Evolutionary conservation across 2,329 filamentous ascomycete species (phyloP), one percentile per base, ranked within the genome.

Genomic region (Paecilomyces formosus): DNA sequence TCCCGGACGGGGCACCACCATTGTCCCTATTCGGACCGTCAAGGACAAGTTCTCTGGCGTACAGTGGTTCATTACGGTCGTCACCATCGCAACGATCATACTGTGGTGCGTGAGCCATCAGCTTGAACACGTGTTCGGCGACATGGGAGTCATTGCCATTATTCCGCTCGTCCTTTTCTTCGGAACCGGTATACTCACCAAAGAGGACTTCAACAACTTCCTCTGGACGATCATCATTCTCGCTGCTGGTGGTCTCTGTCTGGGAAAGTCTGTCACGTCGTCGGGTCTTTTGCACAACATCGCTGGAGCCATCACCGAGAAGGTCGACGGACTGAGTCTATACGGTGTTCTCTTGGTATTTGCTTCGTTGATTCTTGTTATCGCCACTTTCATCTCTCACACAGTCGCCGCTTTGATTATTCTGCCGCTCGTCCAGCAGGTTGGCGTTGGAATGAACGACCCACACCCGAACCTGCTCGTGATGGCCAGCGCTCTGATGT

Each of bases 181-280:
- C 68, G 94, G 94, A 57, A 92, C 92, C 1, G 94, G 94, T 11
- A 93, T 97, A 64, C 81, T 99, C 31, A 97, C 92, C 54, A 99
- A 97, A 76, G 94, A 97, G 76, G 94, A 99, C 76, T 99, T 99
- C 73, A 99, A 99, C 80, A 99, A 99, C 75, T 99, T 99, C 75
- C 88, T 97, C 45, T 99, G 94, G 94, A 99, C 95, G 21, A 99
- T 99, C 75, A 97, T 99, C 75, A 97, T 99, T 68, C 87, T 99
- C 21, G 94, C 94, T 0, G 93, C 94, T 0, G 94, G 94, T 53
- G 94, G 94, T 7, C 79, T 99, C 33, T 92, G 92, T 1, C 85
- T 99, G 0, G 94, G 94, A 58, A 97, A 96, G 73, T 90, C 93
- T 0, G 94, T 99, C 59, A 93, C 92, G 63, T 94, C 90, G 0